A percentile compares a stretch with the other conserved stretches of the same genome.
phyloP scores from a whole-genome alignment of 1,284 basidiomycete genomes.

The Puccinia hordei region DNA sequence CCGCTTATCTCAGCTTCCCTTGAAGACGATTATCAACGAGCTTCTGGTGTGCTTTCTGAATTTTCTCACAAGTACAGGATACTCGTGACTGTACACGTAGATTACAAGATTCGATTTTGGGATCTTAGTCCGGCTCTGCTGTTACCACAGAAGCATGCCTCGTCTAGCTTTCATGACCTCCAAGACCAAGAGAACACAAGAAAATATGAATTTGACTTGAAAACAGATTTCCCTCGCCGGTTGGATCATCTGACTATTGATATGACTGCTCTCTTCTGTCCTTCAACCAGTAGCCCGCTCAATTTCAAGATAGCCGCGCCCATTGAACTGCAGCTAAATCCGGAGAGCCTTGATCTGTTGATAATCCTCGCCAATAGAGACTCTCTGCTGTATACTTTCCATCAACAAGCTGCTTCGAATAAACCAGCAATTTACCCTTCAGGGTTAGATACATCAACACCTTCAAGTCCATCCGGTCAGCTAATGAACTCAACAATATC shows the following conservation, averaged over 20 bases:
- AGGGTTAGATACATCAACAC: background rate
- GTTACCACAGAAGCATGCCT: background rate
- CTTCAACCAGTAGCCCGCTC: background rate
- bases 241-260: constrained; percentile 40
- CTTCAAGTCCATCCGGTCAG: background rate
- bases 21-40: constrained; percentile 13
- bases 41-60: constrained; percentile 33
- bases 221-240: constrained; percentile 31
- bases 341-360: constrained; percentile 46
- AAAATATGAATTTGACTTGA: constrained; percentile 25
- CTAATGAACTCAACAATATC: background rate
- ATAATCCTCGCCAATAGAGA: constrained; percentile 26
- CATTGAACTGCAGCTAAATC: constrained; percentile 25
- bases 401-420: constrained; percentile 2
- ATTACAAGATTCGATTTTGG: constrained; percentile 49
- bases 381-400: constrained; percentile 27
- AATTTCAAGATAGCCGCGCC: constrained; percentile 33
- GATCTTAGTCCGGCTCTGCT: constrained; percentile 34
- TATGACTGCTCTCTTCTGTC: constrained; percentile 20
- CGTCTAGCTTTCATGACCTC: background rate
- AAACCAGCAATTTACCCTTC: background rate
- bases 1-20: constrained; percentile 14
- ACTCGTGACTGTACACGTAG: constrained; percentile 36
- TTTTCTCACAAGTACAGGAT: constrained; percentile 29
- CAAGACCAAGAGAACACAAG: background rate